Percentiles rank a stretch among this genome's conserved stretches.
Conservation (phyloP, 164 flowering plant species). For the Stephania yunnanensis region DNA sequence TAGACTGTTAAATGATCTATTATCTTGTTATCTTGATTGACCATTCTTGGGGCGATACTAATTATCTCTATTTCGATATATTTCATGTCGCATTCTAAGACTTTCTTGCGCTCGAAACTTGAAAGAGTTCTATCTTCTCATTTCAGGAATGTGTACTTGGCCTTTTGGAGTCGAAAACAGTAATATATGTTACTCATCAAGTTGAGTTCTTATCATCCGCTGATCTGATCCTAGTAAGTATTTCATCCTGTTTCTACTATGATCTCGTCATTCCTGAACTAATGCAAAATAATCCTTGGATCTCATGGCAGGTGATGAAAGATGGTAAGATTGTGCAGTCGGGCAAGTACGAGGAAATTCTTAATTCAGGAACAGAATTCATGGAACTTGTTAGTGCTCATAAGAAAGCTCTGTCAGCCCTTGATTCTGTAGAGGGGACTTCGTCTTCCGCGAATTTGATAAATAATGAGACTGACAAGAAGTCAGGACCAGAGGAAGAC, state of each 20-base stretch:
- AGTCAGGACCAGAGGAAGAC: conserved; percentile 19
- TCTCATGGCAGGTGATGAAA: conserved; percentile 51
- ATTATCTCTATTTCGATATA: too few species aligned
- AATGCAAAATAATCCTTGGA: too few species aligned
- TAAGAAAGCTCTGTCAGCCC: conserved; percentile 54
- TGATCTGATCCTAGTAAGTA: conserved; percentile 54
- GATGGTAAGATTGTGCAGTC: conserved; percentile 79
- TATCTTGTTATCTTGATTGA: too few species aligned
- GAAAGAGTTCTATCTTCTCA: neutral
- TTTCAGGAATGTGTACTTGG: conserved; percentile 61
- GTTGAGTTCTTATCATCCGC: conserved; percentile 70
- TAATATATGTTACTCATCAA: conserved; percentile 72
- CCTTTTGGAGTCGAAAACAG: conserved; percentile 50
- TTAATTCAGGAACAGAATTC: conserved; percentile 66
- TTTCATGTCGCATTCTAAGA: too few species aligned
- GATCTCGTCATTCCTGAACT: neutral
- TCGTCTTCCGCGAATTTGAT: conserved; percentile 9
- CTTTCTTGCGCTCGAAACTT: too few species aligned
- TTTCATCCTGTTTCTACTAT: conserved; percentile 1
- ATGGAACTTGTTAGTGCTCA: conserved; percentile 93
- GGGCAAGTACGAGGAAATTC: conserved; percentile 74
- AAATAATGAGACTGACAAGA: neutral
- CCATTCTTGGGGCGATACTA: too few species aligned
- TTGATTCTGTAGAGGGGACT: conserved; percentile 32
- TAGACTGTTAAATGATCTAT: too few species aligned